phyloP scores from a whole-genome alignment of 768 basidiomycete genomes.

The Boletus subparvulus region DNA sequence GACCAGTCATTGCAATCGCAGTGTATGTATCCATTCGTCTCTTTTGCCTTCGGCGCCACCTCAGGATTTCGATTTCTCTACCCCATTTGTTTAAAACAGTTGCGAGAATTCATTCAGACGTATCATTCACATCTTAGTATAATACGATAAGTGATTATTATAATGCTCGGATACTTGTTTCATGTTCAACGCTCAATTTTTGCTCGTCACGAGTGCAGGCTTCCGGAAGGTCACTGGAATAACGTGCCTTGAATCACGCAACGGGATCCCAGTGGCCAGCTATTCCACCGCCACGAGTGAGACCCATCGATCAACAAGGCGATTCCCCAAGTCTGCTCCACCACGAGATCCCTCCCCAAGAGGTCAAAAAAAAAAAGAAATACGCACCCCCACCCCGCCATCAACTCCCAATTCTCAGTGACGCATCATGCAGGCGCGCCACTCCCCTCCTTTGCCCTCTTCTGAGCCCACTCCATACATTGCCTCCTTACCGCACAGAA shows the following conservation, averaged over 20 bases:
- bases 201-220: background rate
- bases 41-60: no score
- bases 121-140: background rate
- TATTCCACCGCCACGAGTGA: background rate
- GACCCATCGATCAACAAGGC: background rate
- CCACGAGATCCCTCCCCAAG: background rate
- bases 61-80: background rate
- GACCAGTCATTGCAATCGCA: background rate
- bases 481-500: slow-evolving; percentile 23
- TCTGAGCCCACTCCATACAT: slow-evolving; percentile 6
- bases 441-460: background rate
- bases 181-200: background rate
- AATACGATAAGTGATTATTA: background rate
- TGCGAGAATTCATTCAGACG: background rate
- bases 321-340: background rate
- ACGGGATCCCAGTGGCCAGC: background rate
- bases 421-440: background rate
- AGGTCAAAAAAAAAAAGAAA: no score
- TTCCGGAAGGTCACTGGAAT: background rate
- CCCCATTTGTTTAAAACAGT: no score
- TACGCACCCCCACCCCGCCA: background rate
- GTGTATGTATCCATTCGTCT: background rate
- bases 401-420: background rate
- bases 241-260: background rate
- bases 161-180: background rate